Conservation (phyloP, 805 yeast genomes). For the Wickerhamiella allomyrinae region DNA sequence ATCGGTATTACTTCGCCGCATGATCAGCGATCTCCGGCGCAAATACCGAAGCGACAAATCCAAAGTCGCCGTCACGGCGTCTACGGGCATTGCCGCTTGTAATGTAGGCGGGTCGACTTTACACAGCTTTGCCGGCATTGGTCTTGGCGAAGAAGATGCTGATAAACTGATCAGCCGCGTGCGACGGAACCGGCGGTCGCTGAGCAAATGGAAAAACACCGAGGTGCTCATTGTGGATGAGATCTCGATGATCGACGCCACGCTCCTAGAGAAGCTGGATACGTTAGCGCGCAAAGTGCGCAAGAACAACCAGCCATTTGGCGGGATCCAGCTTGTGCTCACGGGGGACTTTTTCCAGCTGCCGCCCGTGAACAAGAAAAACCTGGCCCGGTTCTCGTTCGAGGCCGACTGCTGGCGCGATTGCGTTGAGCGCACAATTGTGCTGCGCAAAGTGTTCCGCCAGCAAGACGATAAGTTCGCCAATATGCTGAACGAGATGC, state of each 20-base stretch:
- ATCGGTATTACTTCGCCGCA: conserved; percentile 62
- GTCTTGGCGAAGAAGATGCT: conserved; percentile 48
- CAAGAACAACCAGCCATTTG: conserved; percentile 51
- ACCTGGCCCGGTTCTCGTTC: conserved; percentile 47
- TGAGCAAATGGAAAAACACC: conserved; percentile 48
- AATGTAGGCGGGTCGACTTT: conserved; percentile 85
- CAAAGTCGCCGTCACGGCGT: conserved; percentile 77
- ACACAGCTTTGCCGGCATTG: conserved; percentile 76
- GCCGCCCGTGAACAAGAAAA: conserved; percentile 59
- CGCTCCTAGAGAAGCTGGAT: conserved; percentile 60
- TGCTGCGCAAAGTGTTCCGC: conserved; percentile 70
- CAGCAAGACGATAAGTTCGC: conserved; percentile 67
- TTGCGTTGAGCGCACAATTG: conserved; percentile 48
- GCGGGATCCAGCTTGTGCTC: conserved; percentile 79
- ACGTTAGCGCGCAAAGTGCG: conserved; percentile 46
- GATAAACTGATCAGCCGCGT: conserved; percentile 35
- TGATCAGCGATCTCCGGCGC: conserved; percentile 39
- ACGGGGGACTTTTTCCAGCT: conserved; percentile 96
- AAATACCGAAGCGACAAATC: conserved; percentile 31
- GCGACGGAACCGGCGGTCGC: conserved; percentile 30
- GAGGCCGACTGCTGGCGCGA: conserved; percentile 57
- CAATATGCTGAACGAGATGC: conserved; percentile 62
- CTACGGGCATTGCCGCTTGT: conserved; percentile 92
- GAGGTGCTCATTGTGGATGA: conserved; percentile 79
- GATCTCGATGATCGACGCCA: conserved; percentile 84